These are phyloP conservation scores for Phlebiopsis gigantea DNA, from an alignment of 768 basidiomycete species.

Conservation along the genomic window DNA sequence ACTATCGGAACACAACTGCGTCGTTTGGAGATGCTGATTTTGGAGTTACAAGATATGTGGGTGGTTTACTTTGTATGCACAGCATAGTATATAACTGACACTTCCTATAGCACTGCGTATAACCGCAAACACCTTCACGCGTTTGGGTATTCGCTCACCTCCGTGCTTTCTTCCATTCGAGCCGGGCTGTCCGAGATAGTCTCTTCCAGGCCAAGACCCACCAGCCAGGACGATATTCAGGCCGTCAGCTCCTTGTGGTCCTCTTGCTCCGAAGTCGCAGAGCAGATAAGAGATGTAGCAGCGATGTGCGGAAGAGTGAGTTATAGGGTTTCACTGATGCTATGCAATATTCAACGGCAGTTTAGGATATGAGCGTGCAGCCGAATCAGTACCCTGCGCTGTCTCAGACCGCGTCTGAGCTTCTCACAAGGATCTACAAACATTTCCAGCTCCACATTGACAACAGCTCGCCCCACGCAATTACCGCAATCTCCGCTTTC, in stretches of 20 bases:
- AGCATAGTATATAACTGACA: neutral
- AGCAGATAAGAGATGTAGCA: constrained; percentile 38
- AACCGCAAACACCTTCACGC: constrained; percentile 40
- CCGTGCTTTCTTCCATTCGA: constrained; percentile 47
- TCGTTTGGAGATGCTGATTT: constrained; percentile 54
- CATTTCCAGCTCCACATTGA: constrained; percentile 51
- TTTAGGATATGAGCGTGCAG: neutral
- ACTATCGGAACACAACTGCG: constrained; percentile 64
- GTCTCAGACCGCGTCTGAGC: constrained; percentile 30
- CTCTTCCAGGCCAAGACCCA: neutral
- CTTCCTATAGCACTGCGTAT: neutral
- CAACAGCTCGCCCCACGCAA: constrained; percentile 39
- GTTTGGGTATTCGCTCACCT: constrained; percentile 60
- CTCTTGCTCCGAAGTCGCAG: constrained; percentile 19
- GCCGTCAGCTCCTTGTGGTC: constrained; percentile 21
- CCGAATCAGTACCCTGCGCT: constrained; percentile 16
- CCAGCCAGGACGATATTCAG: neutral
- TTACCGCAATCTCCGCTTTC: constrained; percentile 58
- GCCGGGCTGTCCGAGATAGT: constrained; percentile 29
- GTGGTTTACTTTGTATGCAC: neutral
- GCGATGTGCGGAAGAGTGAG: constrained; percentile 57
- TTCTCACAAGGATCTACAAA: constrained; percentile 60
- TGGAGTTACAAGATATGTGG: constrained; percentile 29
- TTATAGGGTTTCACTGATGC: neutral
- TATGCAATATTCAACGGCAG: neutral